phyloP scores from a whole-genome alignment of 768 basidiomycete genomes.

The Xerocomellus amylosporus region DNA sequence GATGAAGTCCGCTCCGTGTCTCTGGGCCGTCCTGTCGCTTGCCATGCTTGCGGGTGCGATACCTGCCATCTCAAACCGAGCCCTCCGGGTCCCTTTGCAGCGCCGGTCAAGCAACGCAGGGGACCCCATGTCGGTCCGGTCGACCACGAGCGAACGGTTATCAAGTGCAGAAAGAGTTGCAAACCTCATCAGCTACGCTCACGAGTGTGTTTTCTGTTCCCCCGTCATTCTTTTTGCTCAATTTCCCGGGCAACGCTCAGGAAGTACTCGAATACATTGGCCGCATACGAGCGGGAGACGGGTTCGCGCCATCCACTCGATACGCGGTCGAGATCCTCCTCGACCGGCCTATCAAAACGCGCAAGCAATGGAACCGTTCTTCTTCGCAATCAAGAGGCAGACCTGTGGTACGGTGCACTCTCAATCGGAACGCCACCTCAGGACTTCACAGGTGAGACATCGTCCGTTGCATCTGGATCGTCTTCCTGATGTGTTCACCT shows the following conservation, averaged over 20 bases:
- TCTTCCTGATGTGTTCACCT: not conserved
- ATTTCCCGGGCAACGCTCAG: constrained; percentile 20
- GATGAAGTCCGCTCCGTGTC: constrained; percentile 5
- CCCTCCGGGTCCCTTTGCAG: constrained; percentile 5
- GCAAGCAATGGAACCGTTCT: constrained; percentile 16
- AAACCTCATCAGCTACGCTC: constrained; percentile 1
- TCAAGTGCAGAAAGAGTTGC: not conserved
- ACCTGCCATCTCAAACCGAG: constrained; percentile 6
- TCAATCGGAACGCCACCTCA: constrained; percentile 45
- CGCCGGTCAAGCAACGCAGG: constrained; percentile 2
- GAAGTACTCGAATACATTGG: constrained; percentile 41
- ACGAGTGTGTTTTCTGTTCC: constrained; percentile 1
- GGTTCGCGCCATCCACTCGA: constrained; percentile 34
- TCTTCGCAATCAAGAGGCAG: constrained; percentile 30
- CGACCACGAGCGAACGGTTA: not conserved
- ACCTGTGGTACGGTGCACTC: constrained; percentile 42
- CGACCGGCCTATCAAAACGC: constrained; percentile 4
- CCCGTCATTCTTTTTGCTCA: not conserved
- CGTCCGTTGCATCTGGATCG: not conserved
- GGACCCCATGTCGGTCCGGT: not conserved
- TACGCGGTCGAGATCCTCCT: constrained; percentile 3
- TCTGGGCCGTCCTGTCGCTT: constrained; percentile 5
- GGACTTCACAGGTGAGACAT: constrained; percentile 35
- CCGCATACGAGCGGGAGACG: constrained; percentile 42
- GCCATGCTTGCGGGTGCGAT: not conserved